phyloP scores from a whole-genome alignment of 805 yeast genomes.

The Nakazawaea populi region DNA sequence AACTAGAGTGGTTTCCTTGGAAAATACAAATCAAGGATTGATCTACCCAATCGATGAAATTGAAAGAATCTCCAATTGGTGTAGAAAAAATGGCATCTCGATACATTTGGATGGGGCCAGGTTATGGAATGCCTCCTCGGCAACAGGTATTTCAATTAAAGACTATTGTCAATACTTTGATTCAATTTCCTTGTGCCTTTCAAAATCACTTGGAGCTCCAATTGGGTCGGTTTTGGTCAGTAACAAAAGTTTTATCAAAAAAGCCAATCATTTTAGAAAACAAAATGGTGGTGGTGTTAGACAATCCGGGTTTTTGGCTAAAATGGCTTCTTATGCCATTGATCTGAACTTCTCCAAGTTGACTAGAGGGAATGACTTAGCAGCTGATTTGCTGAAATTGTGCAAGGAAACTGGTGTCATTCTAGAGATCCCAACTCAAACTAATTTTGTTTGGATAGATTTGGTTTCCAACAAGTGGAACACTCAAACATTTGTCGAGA shows the following conservation, averaged over 20 bases:
- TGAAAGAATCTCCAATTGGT: slow-evolving; percentile 62
- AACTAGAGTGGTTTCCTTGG: slow-evolving; percentile 76
- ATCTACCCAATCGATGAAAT: slow-evolving; percentile 78
- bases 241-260: slow-evolving; percentile 44
- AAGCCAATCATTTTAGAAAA: slow-evolving; percentile 81
- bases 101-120: slow-evolving; percentile 94
- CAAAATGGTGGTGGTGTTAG: slow-evolving; percentile 93
- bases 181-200: slow-evolving; percentile 80
- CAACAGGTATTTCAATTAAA: slow-evolving; percentile 56
- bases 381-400: slow-evolving; percentile 43
- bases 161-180: slow-evolving; percentile 78
- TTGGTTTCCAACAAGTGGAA: slow-evolving; percentile 45
- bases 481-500: slow-evolving; percentile 40
- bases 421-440: slow-evolving; percentile 67
- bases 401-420: slow-evolving; percentile 48
- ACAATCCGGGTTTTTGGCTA: slow-evolving; percentile 76
- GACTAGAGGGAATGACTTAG: slow-evolving; percentile 39
- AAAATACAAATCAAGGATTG: slow-evolving; percentile 83
- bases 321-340: slow-evolving; percentile 74
- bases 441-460: slow-evolving; percentile 80
- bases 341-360: slow-evolving; percentile 63
- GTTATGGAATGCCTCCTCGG: slow-evolving; percentile 80
- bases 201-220: slow-evolving; percentile 91
- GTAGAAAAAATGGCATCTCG: slow-evolving; percentile 47
- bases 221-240: slow-evolving; percentile 87